Evolutionary conservation across 1,284 basidiomycete genomes (phyloP), one percentile per base, ranked within the genome.

Genomic region (Rugosomyces carneus): DNA sequence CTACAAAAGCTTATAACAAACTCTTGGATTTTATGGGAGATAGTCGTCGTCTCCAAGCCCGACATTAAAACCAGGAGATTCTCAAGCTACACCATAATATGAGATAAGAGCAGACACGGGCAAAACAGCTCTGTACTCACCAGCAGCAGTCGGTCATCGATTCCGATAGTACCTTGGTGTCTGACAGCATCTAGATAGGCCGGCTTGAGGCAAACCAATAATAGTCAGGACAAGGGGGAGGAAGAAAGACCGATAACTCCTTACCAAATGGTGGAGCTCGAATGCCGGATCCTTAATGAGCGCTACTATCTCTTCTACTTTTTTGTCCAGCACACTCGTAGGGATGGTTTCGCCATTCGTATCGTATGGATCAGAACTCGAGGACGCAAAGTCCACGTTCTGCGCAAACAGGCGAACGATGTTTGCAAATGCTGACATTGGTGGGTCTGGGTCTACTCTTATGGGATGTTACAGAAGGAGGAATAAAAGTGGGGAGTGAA

Each of bases 101-200:
- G 21, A 23, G 21, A 23, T 5, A 8, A 15, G n/a, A 8, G 13
- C 23, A 10, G 24, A 18, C 1, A 20, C 11, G 18, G 26, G 5
- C 21, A 37, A 21, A 42, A 36, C 20, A 13, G 21, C 15, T 20
- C 18, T 15, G 11, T 16, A 27, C 52, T 45, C 31, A 53, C 80
- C 58, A 83, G 57, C 53, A 81, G 60, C 35, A 73, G 61, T 48
- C 81, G 72, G 56, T 84, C 82, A 53, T 84, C 68, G 23, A 84
- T 61, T 19, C 72, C 76, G 0, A 60, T 56, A 1, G 65, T 66
- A 35, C 66, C 68, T 7, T 66, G 53, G 53, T 79, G 66, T 47
- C 58, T 58, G 3, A 78, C 36, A 6, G 74, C 75, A 56, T 88
- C 72, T n/a, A 64, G 38, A 37, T 75, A 68, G 5, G 76, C 75